phyloP scores from a whole-genome alignment of 441 rosid species.

The Biscutella laevigata region DNA sequence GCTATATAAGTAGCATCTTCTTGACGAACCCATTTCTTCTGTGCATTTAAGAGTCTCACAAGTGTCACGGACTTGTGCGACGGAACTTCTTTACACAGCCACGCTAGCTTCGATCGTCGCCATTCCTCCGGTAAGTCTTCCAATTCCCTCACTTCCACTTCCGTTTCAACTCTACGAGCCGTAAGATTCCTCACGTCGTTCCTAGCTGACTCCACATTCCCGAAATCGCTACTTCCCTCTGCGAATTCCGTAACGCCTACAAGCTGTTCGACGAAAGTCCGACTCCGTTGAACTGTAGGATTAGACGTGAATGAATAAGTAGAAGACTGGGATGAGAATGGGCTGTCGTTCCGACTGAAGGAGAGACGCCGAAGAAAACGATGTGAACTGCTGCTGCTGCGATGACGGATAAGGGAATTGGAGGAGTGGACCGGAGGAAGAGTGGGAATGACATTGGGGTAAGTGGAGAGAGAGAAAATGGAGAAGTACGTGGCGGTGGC shows the following conservation, averaged over 20 bases:
- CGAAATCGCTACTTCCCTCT: constrained; percentile 24
- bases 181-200: constrained; percentile 36
- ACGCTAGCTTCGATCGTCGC: constrained; percentile 73
- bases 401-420: constrained; percentile 20
- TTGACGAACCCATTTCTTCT: constrained; percentile 83
- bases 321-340: not conserved
- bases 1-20: constrained; percentile 69
- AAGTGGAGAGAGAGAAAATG: constrained; percentile 3
- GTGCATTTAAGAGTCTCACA: constrained; percentile 59
- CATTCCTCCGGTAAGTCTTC: constrained; percentile 82
- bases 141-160: constrained; percentile 53
- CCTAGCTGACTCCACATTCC: constrained; percentile 25
- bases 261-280: constrained; percentile 47
- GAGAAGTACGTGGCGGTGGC: constrained; percentile 3
- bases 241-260: constrained; percentile 5
- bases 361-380: constrained; percentile 5
- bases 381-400: constrained; percentile 8
- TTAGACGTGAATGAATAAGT: not conserved
- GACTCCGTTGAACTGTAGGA: constrained; percentile 6
- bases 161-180: constrained; percentile 24
- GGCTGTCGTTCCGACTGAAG: not conserved
- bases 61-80: constrained; percentile 58
- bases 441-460: constrained; percentile 21
- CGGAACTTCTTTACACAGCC: constrained; percentile 86
- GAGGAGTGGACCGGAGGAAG: constrained; percentile 25